phyloP scores from a whole-genome alignment of 164 flowering plant species.

The Hamamelis virginiana region DNA sequence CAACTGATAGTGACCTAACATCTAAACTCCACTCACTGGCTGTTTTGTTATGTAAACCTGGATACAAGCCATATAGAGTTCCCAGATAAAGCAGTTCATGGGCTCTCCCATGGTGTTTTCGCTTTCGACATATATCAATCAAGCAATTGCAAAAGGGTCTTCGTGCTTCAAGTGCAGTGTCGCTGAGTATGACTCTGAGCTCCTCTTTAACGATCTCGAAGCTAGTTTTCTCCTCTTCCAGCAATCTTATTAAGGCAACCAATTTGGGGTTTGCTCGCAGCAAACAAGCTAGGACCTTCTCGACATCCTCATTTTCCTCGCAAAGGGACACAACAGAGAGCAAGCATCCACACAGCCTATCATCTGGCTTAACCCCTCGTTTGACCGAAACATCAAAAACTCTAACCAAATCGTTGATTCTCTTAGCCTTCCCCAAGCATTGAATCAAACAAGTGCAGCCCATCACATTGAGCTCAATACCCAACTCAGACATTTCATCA shows the following conservation, averaged over 20 bases:
- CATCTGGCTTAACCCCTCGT: conserved; percentile 74
- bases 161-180: conserved; percentile 57
- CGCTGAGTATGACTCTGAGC: conserved; percentile 52
- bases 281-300: conserved; percentile 61
- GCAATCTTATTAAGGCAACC: conserved; percentile 45
- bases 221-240: conserved; percentile 37
- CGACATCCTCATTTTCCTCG: conserved; percentile 41
- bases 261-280: conserved; percentile 60
- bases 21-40: conserved; percentile 72
- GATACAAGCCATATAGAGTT: conserved; percentile 72
- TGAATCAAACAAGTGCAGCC: conserved; percentile 88
- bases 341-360: conserved; percentile 80
- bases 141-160: conserved; percentile 90
- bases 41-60: conserved; percentile 70
- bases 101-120: conserved; percentile 56
- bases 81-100: conserved; percentile 84
- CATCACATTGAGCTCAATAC: conserved; percentile 78
- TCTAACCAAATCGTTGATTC: conserved; percentile 68
- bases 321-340: conserved; percentile 73
- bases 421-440: conserved; percentile 70
- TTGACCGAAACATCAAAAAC: conserved; percentile 49
- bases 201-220: conserved; percentile 60
- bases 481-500: conserved; percentile 58
- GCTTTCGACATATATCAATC: conserved; percentile 79
- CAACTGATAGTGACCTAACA: conserved; percentile 77